A percentile compares a stretch with the other conserved stretches of the same genome.
Evolutionary conservation across 805 yeast genomes (phyloP).

Genomic region (Kodamaea kaohsiungensis): DNA sequence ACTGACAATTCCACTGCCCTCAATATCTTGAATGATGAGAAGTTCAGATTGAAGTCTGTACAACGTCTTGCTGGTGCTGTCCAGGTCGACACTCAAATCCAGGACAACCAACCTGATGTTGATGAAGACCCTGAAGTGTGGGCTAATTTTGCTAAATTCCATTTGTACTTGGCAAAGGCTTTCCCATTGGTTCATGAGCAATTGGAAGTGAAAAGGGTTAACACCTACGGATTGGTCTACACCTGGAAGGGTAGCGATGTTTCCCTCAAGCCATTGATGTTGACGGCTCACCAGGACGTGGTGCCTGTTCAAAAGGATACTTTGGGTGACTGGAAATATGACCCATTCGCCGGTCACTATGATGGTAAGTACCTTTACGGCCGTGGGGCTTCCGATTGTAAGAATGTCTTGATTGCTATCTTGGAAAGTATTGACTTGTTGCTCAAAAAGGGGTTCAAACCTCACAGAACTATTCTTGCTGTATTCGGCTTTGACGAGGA

Average conservation of each 20-base stretch:
- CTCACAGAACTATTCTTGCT: conserved; percentile 62
- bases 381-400: conserved; percentile 77
- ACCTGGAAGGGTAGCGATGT: conserved; percentile 58
- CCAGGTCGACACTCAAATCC: conserved; percentile 62
- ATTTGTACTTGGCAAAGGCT: conserved; percentile 49
- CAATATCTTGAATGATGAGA: conserved; percentile 25
- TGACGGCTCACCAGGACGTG: conserved; percentile 79
- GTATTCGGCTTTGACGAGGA: conserved; percentile 86
- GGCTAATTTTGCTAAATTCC: conserved; percentile 43
- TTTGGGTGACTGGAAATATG: conserved; percentile 57
- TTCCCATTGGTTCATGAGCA: conserved; percentile 55
- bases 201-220: conserved; percentile 55
- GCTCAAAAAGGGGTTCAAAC: conserved; percentile 48
- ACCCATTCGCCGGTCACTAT: conserved; percentile 60
- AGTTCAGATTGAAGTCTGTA: conserved; percentile 36
- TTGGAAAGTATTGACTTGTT: conserved; percentile 62
- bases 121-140: conserved; percentile 54
- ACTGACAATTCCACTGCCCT: conserved; percentile 33
- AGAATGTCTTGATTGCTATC: conserved; percentile 64
- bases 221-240: conserved; percentile 61
- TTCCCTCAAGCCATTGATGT: conserved; percentile 64
- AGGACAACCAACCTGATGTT: conserved; percentile 53
- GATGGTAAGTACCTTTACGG: conserved; percentile 74
- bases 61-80: conserved; percentile 57
- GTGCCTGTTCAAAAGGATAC: conserved; percentile 73